phyloP scores from a whole-genome alignment of 2,329 filamentous ascomycete species.

The Exophiala lecanii-corni region DNA sequence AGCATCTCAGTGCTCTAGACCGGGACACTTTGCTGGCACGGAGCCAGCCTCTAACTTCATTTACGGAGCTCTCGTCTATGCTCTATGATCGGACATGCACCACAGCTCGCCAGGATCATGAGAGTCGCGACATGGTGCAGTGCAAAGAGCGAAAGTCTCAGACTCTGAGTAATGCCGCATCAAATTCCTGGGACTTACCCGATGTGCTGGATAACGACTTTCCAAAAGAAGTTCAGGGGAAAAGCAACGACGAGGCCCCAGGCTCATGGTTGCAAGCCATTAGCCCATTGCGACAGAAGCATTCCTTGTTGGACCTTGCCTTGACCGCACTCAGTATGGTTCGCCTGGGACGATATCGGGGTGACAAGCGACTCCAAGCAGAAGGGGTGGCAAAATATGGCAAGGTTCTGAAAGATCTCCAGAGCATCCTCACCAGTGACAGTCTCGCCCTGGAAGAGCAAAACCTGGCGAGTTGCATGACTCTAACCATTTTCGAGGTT shows the following conservation, averaged over 20 bases:
- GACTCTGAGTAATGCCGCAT: background rate
- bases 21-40: constrained; percentile 8
- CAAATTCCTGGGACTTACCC: too few relatives aligned
- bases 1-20: constrained; percentile 11
- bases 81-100: background rate
- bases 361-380: constrained; percentile 6
- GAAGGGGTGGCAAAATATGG: constrained; percentile 14
- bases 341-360: constrained; percentile 7
- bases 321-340: constrained; percentile 9
- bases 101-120: background rate
- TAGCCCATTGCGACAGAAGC: background rate
- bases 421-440: constrained; percentile 8
- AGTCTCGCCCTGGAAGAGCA: constrained; percentile 11
- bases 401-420: constrained; percentile 7
- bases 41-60: constrained; percentile 9
- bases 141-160: too few relatives aligned
- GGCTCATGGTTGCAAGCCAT: constrained; percentile 13
- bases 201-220: background rate
- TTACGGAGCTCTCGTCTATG: constrained; percentile 1
- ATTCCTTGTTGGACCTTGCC: constrained; percentile 9
- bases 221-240: background rate
- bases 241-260: background rate
- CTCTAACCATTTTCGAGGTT: constrained; percentile 8
- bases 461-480: constrained; percentile 14
- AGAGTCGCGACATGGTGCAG: background rate